Conservation (phyloP, 306 rosid genomes). For the Prunus salicina region DNA sequence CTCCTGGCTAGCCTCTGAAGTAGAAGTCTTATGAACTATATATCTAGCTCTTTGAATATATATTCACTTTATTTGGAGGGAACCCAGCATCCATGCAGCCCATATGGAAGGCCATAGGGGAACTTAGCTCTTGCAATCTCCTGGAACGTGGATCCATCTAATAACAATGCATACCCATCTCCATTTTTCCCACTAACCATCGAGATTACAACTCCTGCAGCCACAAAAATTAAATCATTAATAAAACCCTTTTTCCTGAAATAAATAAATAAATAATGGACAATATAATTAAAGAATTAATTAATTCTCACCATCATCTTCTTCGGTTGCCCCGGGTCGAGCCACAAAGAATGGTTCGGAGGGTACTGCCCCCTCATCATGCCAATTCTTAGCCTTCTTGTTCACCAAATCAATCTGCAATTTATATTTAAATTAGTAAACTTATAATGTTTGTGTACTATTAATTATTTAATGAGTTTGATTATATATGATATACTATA, state of each 20-base stretch:
- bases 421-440: neutral
- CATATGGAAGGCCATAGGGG: conserved; percentile 92
- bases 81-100: conserved; percentile 97
- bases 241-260: neutral
- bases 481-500: neutral
- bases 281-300: no score
- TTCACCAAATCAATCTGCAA: conserved; percentile 65
- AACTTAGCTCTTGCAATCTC: conserved; percentile 94
- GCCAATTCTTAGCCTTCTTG: conserved; percentile 75
- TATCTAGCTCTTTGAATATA: no score
- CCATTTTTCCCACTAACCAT: conserved; percentile 77
- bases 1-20: neutral
- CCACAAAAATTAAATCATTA: neutral
- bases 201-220: conserved; percentile 85
- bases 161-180: conserved; percentile 66
- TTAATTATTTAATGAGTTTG: neutral
- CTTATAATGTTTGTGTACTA: neutral
- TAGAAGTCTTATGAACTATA: no score
- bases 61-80: conserved; percentile 35
- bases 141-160: conserved; percentile 76
- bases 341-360: conserved; percentile 92
- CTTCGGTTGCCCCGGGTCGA: conserved; percentile 85
- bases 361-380: conserved; percentile 77
- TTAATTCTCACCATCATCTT: conserved; percentile 71
- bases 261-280: no score